These are phyloP conservation scores for Vickermania spadyakhi DNA, from an alignment of 208 protist species.

Conservation along the genomic window DNA sequence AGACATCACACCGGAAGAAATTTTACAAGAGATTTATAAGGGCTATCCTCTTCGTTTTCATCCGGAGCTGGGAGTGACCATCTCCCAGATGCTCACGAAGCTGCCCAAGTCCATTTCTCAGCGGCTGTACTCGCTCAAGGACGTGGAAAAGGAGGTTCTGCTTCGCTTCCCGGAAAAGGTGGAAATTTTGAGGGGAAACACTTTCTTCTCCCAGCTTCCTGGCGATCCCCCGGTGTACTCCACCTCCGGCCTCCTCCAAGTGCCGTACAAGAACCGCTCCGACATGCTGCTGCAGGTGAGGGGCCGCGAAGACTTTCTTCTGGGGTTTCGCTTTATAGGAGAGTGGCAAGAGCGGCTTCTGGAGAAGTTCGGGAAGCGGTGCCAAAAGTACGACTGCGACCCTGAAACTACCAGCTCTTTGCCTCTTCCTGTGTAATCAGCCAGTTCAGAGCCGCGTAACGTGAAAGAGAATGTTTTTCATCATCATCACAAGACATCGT, in stretches of 20 bases:
- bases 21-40: conserved; percentile 56
- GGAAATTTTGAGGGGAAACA: conserved; percentile 18
- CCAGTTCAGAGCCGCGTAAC: conserved; percentile 20
- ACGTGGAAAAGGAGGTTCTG: conserved; percentile 55
- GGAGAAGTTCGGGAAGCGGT: conserved; percentile 25
- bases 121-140: conserved; percentile 32
- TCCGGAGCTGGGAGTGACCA: conserved; percentile 44
- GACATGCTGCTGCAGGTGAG: conserved; percentile 12
- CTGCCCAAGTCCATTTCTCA: conserved; percentile 25
- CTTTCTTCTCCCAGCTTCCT: neutral
- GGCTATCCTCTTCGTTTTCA: conserved; percentile 39
- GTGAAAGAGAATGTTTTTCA: conserved; percentile 18
- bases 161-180: conserved; percentile 62
- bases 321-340: conserved; percentile 75
- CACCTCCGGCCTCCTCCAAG: neutral
- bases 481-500: no score
- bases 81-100: conserved; percentile 31
- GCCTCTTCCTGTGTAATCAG: conserved; percentile 22
- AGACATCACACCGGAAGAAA: conserved; percentile 39
- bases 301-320: conserved; percentile 33
- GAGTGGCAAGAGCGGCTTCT: conserved; percentile 51
- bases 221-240: neutral
- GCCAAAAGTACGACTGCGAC: conserved; percentile 11
- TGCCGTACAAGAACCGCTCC: conserved; percentile 5
- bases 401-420: neutral